Percentiles rank a stretch among this genome's conserved stretches.
Evolutionary conservation across 2,329 filamentous ascomycete species (phyloP).

Genomic region (Beauveria brongniartii): DNA sequence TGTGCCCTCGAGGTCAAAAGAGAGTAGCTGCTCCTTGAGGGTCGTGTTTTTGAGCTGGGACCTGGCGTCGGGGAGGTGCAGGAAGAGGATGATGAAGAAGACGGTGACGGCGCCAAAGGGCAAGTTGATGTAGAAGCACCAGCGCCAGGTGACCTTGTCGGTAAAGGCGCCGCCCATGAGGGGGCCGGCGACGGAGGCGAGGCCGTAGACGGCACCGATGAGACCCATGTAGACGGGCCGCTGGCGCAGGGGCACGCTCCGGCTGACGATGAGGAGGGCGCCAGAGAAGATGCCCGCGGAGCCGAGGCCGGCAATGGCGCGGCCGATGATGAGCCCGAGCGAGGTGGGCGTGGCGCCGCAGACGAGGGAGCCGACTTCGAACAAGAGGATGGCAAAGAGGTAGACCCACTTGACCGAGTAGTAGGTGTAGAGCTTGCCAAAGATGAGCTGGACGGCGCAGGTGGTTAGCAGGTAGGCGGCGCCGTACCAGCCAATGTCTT

Average conservation of each 20-base stretch:
- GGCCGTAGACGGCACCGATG: constrained; percentile 31
- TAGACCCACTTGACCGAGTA: constrained; percentile 41
- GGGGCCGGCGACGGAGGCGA: constrained; percentile 22
- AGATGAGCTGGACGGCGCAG: constrained; percentile 40
- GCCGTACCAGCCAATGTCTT: constrained; percentile 39
- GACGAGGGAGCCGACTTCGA: constrained; percentile 29
- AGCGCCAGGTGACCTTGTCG: constrained; percentile 20
- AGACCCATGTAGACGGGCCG: constrained; percentile 31
- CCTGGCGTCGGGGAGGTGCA: constrained; percentile 14
- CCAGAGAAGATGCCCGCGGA: constrained; percentile 37
- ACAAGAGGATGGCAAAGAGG: constrained; percentile 24
- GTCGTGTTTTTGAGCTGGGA: constrained; percentile 12
- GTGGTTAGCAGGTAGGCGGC: constrained; percentile 38
- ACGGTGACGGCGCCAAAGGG: constrained; percentile 25
- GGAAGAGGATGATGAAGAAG: constrained; percentile 19
- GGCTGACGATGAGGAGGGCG: constrained; percentile 28
- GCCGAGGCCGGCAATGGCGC: constrained; percentile 20
- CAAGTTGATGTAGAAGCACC: constrained; percentile 26
- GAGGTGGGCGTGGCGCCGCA: constrained; percentile 19
- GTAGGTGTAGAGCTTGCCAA: constrained; percentile 42
- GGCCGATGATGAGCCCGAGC: constrained; percentile 15
- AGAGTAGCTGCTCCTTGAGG: constrained; percentile 31
- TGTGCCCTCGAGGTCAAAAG: constrained; percentile 35
- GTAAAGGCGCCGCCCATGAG: constrained; percentile 19
- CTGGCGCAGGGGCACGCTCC: constrained; percentile 12